These are phyloP conservation scores for Chrysophaeum taylorii DNA, from an alignment of 352 stramenopile species.

Conservation along the genomic window DNA sequence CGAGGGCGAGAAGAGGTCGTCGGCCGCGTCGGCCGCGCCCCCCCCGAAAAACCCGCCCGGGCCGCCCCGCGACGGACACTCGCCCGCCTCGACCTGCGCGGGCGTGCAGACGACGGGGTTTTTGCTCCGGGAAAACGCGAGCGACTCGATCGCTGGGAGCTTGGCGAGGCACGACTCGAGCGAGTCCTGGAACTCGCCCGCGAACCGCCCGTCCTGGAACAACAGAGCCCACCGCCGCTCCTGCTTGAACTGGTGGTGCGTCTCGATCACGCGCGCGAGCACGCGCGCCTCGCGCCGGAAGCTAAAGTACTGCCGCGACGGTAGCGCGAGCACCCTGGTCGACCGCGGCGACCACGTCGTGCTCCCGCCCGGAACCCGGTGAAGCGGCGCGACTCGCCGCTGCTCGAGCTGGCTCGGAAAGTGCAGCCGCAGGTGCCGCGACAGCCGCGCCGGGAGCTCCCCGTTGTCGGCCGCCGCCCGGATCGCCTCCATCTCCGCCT, in stretches of 20 bases:
- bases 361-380: not conserved
- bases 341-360: not conserved
- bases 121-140: not conserved
- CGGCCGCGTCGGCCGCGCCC: no score
- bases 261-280: not conserved
- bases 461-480: not conserved
- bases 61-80: no score
- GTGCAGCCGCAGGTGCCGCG: not conserved
- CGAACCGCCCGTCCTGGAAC: constrained; percentile 51
- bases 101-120: no score
- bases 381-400: not conserved
- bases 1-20: not conserved
- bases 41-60: not conserved
- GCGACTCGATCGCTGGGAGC: not conserved
- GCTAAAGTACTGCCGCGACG: constrained; percentile 15
- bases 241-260: not conserved
- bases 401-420: not conserved
- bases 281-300: constrained; percentile 16
- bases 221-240: constrained; percentile 38
- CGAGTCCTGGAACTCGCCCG: constrained; percentile 47
- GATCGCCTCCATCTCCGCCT: no score
- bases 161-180: constrained; percentile 20
- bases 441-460: not conserved
- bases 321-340: not conserved
- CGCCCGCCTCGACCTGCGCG: not conserved